Evolutionary conservation across 164 flowering plant species (phyloP).

Genomic region (Vitis labrusca): DNA sequence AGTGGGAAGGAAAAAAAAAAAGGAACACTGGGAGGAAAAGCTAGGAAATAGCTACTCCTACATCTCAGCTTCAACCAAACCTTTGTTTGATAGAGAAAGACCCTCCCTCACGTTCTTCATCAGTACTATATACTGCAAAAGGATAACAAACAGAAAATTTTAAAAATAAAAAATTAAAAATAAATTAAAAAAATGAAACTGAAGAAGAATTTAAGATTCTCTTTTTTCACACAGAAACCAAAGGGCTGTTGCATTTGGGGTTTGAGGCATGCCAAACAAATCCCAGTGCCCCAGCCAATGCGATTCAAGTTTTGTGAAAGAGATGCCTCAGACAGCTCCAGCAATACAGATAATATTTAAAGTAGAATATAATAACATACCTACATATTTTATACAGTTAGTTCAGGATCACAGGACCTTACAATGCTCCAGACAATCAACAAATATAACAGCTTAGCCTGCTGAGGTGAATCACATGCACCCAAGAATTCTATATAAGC

Average conservation of each 20-base stretch:
- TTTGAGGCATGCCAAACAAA: slow-evolving; percentile 52
- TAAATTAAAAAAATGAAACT: background rate
- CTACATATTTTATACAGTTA: slow-evolving; percentile 3
- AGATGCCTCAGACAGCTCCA: slow-evolving; percentile 49
- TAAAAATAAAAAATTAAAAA: background rate
- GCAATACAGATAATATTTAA: slow-evolving; percentile 20
- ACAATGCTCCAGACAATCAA: slow-evolving; percentile 28
- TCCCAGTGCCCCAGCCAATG: slow-evolving; percentile 44
- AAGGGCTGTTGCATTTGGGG: slow-evolving; percentile 25
- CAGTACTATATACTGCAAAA: slow-evolving; percentile 29
- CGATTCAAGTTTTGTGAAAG: slow-evolving; percentile 38
- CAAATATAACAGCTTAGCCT: slow-evolving; percentile 29
- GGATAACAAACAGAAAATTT: background rate
- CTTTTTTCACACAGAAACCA: slow-evolving; percentile 36
- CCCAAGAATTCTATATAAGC: slow-evolving; percentile 23
- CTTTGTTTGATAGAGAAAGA: slow-evolving; percentile 12
- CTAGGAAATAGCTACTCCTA: slow-evolving; percentile 6
- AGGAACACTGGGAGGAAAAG: slow-evolving; percentile 9
- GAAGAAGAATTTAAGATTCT: slow-evolving; percentile 33
- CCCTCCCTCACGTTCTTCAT: slow-evolving; percentile 32
- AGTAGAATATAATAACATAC: background rate
- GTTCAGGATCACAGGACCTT: slow-evolving; percentile 28
- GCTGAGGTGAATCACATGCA: slow-evolving; percentile 40
- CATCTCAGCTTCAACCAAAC: slow-evolving; percentile 10
- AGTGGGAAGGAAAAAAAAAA: background rate